phyloP scores from a whole-genome alignment of 2,329 filamentous ascomycete genomes.

The Fusarium brevicatenulatum region DNA sequence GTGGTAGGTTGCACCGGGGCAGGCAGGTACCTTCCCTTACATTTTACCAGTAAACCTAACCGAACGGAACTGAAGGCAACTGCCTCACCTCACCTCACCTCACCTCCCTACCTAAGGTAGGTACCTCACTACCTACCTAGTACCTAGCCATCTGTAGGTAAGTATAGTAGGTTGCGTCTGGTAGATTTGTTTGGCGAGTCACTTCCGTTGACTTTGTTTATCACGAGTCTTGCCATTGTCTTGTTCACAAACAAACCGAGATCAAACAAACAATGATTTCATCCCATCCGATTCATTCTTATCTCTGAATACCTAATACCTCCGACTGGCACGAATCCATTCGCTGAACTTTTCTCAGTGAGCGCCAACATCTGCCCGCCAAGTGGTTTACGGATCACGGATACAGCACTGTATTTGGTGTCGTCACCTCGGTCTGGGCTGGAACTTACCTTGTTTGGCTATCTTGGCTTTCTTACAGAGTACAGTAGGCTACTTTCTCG shows the following conservation, averaged over 20 bases:
- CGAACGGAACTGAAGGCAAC: slow-evolving; percentile 8
- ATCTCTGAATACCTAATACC: not conserved
- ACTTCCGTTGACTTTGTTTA: not conserved
- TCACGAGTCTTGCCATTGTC: not conserved
- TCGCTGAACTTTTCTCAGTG: not conserved
- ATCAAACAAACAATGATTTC: not conserved
- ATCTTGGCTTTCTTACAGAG: slow-evolving; percentile 18
- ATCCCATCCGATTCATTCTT: not conserved
- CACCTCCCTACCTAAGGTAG: not conserved
- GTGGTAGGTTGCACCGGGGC: not conserved
- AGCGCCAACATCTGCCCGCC: slow-evolving; percentile 11
- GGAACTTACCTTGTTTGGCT: slow-evolving; percentile 25
- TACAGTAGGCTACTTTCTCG: slow-evolving; percentile 3
- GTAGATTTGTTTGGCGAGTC: not conserved
- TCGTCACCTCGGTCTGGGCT: slow-evolving; percentile 20
- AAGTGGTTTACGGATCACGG: slow-evolving; percentile 13
- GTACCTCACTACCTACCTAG: not conserved
- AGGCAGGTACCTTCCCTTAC: slow-evolving; percentile 11
- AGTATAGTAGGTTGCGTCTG: not conserved
- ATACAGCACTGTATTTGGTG: slow-evolving; percentile 11
- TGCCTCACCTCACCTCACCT: not conserved
- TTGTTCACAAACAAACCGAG: not conserved
- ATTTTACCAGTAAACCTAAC: slow-evolving; percentile 2
- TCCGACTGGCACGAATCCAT: not conserved
- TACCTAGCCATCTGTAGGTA: not conserved